Evolutionary conservation across 1,139 yeast genomes (phyloP).

Genomic region (Geotrichum siamense): DNA sequence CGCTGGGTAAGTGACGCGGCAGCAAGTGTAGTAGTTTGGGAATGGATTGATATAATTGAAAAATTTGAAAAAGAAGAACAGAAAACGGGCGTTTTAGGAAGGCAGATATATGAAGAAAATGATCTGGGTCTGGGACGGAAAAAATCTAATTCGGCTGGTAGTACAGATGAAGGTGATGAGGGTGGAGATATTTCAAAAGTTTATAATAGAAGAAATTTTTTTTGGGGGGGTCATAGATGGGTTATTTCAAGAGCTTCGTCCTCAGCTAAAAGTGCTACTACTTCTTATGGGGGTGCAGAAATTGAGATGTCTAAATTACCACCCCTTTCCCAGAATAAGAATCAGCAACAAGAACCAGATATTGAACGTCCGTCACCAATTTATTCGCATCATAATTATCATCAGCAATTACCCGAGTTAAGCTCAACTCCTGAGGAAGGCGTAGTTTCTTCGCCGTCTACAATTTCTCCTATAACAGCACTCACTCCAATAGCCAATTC

Average conservation of each 20-base stretch:
- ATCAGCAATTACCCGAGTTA: conserved; percentile 2
- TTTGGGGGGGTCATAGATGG: conserved; percentile 12
- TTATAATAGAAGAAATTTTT: conserved; percentile 11
- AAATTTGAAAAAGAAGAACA: conserved; percentile 58
- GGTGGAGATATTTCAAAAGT: conserved; percentile 10
- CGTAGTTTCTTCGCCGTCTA: conserved; percentile 1
- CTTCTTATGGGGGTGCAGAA: conserved; percentile 15
- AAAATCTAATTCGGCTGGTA: not conserved
- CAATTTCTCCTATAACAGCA: too few species aligned
- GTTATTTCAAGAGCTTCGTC: conserved; percentile 16
- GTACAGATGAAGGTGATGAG: not conserved
- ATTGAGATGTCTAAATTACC: conserved; percentile 6
- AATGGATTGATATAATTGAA: conserved; percentile 74
- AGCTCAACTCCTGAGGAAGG: conserved; percentile 11
- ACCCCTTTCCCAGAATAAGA: not conserved
- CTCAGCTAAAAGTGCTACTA: conserved; percentile 11
- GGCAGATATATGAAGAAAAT: conserved; percentile 63
- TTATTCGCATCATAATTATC: conserved; percentile 1
- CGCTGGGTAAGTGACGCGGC: conserved; percentile 47
- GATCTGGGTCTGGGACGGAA: conserved; percentile 8
- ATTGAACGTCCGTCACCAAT: conserved; percentile 3
- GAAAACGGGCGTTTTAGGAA: conserved; percentile 71
- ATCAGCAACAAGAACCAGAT: not conserved
- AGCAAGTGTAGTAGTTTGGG: conserved; percentile 72
- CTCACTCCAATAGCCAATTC: not conserved